These are phyloP conservation scores for Paecilomyces variotii DNA, from an alignment of 2,329 filamentous ascomycete species.

Conservation along the genomic window DNA sequence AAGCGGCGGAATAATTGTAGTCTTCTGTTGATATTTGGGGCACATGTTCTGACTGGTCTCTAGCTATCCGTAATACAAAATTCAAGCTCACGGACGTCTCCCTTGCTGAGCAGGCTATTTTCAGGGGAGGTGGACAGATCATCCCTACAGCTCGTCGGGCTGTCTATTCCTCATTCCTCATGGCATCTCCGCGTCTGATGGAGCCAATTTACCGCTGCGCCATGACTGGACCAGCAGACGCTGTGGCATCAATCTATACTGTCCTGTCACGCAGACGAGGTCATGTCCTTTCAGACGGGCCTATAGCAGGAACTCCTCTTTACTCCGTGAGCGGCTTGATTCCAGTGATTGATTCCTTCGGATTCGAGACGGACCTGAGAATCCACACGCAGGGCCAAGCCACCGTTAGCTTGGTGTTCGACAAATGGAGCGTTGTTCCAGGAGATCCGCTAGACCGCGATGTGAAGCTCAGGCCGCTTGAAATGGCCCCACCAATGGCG, in stretches of 20 bases:
- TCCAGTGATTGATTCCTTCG: conserved; percentile 94
- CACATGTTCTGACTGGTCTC: conserved; percentile 15
- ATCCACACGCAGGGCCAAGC: conserved; percentile 94
- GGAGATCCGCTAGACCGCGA: conserved; percentile 90
- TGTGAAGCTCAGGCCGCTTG: conserved; percentile 71
- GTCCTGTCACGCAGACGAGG: conserved; percentile 80
- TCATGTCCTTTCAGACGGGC: conserved; percentile 88
- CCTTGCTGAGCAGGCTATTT: conserved; percentile 83
- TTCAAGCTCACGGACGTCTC: conserved; percentile 91
- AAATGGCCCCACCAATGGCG: conserved; percentile 79
- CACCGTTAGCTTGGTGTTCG: conserved; percentile 85
- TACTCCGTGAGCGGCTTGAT: conserved; percentile 87
- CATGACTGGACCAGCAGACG: conserved; percentile 86
- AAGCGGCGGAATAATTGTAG: conserved; percentile 4
- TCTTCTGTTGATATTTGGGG: conserved; percentile 7
- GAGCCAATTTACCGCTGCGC: conserved; percentile 89
- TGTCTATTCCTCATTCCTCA: conserved; percentile 92
- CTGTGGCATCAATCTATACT: conserved; percentile 83
- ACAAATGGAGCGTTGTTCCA: conserved; percentile 91
- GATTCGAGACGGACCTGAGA: conserved; percentile 92
- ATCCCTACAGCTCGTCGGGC: conserved; percentile 90
- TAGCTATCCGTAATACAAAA: conserved; percentile 93
- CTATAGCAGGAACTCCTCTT: conserved; percentile 86
- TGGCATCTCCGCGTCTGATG: conserved; percentile 94
- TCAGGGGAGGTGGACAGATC: conserved; percentile 90